A percentile compares a stretch with the other conserved stretches of the same genome.
phyloP scores from a whole-genome alignment of 2,329 filamentous ascomycete species.

The Zymoseptoria tritici region DNA sequence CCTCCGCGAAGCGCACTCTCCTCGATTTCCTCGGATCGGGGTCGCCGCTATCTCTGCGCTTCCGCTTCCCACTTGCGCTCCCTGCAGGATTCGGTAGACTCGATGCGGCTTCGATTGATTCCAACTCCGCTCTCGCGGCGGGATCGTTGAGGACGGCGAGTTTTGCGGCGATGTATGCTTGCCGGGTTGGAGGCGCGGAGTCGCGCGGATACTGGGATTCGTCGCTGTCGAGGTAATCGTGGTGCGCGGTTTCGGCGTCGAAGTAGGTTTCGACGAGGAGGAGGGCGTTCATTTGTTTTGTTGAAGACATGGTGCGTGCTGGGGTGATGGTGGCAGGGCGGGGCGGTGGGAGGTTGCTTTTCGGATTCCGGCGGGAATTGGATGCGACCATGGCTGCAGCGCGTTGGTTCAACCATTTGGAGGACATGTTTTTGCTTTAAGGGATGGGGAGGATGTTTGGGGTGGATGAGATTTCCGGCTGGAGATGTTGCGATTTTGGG shows the following conservation, averaged over 20 bases:
- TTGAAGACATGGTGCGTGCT: background rate
- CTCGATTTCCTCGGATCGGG: background rate
- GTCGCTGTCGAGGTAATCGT: background rate
- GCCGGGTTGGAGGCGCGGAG: background rate
- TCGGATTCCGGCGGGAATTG: background rate
- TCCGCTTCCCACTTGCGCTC: background rate
- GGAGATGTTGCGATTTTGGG: no score
- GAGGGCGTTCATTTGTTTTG: background rate
- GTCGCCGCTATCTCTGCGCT: background rate
- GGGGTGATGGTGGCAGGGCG: no score
- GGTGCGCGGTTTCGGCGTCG: background rate
- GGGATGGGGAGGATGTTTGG: no score
- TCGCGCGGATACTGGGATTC: background rate
- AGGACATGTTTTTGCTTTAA: no score
- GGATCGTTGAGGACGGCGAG: background rate
- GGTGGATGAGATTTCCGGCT: no score
- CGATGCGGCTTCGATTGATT: background rate
- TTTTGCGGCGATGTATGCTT: background rate
- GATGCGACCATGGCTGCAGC: no score
- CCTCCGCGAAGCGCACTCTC: constrained; percentile 1
- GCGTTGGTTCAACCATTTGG: no score
- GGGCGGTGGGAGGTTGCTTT: background rate
- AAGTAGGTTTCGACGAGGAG: background rate
- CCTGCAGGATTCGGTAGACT: background rate
- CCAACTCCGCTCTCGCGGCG: background rate